phyloP scores from a whole-genome alignment of 2,329 filamentous ascomycete genomes.

The Beauveria rudraprayagi region DNA sequence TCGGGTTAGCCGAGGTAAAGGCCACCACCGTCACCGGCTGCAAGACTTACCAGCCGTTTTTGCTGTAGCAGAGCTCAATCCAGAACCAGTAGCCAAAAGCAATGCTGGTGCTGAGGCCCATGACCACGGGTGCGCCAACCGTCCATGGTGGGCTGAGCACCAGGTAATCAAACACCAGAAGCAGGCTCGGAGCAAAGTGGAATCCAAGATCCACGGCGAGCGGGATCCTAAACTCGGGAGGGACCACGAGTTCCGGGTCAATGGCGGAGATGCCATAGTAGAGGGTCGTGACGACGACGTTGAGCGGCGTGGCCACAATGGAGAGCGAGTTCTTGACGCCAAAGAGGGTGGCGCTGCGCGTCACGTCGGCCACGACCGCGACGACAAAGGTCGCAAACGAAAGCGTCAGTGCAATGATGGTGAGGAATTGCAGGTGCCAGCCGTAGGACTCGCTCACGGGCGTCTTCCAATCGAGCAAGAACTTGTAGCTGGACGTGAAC shows the following conservation, averaged over 20 bases:
- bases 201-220: slow-evolving; percentile 54
- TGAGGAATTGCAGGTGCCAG: slow-evolving; percentile 64
- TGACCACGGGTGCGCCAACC: slow-evolving; percentile 49
- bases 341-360: slow-evolving; percentile 51
- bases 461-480: slow-evolving; percentile 41
- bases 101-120: slow-evolving; percentile 48
- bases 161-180: slow-evolving; percentile 57
- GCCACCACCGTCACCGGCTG: too few relatives aligned
- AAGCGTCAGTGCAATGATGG: slow-evolving; percentile 61
- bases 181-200: slow-evolving; percentile 56
- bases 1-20: slow-evolving; percentile 8
- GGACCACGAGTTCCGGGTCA: slow-evolving; percentile 43
- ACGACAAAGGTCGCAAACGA: slow-evolving; percentile 52
- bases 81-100: slow-evolving; percentile 68
- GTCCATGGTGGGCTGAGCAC: slow-evolving; percentile 68
- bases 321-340: slow-evolving; percentile 58
- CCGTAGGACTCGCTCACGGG: slow-evolving; percentile 53
- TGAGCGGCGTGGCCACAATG: slow-evolving; percentile 58
- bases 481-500: slow-evolving; percentile 46
- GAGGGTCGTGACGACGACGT: slow-evolving; percentile 61
- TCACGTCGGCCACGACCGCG: slow-evolving; percentile 58
- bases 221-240: slow-evolving; percentile 47
- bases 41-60: slow-evolving; percentile 53
- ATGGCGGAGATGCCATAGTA: slow-evolving; percentile 63
- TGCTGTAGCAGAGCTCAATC: slow-evolving; percentile 63